phyloP scores from a whole-genome alignment of 306 rosid genomes.

The Cucurbita ficifolia region DNA sequence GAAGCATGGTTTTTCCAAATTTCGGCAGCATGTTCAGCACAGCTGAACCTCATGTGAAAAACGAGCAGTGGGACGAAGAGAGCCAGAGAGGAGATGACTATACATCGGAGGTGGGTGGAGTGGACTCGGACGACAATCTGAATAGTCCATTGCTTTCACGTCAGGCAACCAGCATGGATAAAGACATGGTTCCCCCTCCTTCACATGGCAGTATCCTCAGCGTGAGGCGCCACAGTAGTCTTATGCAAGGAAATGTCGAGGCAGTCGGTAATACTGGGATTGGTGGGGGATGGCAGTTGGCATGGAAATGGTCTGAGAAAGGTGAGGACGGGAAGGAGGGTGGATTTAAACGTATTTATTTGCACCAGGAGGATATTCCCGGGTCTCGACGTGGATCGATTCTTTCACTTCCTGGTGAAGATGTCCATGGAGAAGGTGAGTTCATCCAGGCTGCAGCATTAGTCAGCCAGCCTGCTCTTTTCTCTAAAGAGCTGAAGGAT shows the following conservation, averaged over 20 bases:
- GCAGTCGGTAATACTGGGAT: conserved; percentile 62
- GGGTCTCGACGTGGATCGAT: conserved; percentile 67
- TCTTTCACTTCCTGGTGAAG: conserved; percentile 57
- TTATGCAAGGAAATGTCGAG: conserved; percentile 64
- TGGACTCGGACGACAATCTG: conserved; percentile 72
- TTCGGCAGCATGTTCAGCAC: conserved; percentile 85
- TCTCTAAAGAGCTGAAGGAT: conserved; percentile 45
- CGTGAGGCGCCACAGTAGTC: conserved; percentile 70
- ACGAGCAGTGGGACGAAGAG: conserved; percentile 76
- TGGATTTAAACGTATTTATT: conserved; percentile 67
- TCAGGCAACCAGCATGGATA: conserved; percentile 72
- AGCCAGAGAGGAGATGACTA: conserved; percentile 65
- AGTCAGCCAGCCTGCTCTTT: conserved; percentile 88
- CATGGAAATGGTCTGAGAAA: conserved; percentile 86
- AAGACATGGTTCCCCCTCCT: conserved; percentile 53
- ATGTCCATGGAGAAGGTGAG: conserved; percentile 40
- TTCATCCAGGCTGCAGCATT: conserved; percentile 78
- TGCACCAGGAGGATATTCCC: conserved; percentile 60
- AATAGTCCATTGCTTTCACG: conserved; percentile 80
- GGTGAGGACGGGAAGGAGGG: conserved; percentile 57
- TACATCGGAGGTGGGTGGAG: conserved; percentile 40
- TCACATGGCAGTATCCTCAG: conserved; percentile 57
- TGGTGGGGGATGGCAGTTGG: conserved; percentile 95
- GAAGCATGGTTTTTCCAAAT: conserved; percentile 51
- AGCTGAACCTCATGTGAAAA: conserved; percentile 39